Base-by-base conservation (phyloP, 129 eudicot species). In the Silybum marianum region DNA sequence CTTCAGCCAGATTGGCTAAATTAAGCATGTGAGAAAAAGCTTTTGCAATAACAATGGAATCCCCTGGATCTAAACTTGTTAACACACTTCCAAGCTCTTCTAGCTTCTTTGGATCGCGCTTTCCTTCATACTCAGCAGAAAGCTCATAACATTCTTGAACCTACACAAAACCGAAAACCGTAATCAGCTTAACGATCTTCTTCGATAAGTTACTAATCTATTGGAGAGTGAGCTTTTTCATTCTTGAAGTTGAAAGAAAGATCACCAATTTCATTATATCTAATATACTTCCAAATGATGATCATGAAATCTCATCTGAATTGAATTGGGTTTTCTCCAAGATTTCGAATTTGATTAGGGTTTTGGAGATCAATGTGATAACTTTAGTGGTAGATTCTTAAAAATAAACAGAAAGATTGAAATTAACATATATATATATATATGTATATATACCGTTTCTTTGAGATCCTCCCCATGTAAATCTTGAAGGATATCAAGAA, bases 61-160 rank as follows among this genome's bases (percentile, higher is more conserved):
- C 99, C 84, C 99, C 99, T 0, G 99, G 92, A 86, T 95, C 99
- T 87, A 95, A 88, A 80, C 99, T 92, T 26, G 97, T 95, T 60
- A 95, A 42, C 44, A 92, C 95, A 76, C 76, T 86, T 62, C 98
- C 99, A 58, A 95, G 94, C 87, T 95, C 99, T 60, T 95, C 99
- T 22, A 95, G 89, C 86, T 95, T 95, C 63, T 88, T 85, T 0
- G 93, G 88, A 30, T 95, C 97, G 38, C 82, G 93, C 75, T 89
- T 88, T 32, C 94, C 93, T 89, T 95, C 99, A 60, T 95, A 95
- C 87, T 95, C 95, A 1, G 99, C 98, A 11, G 99, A 95, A 32
- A 89, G 91, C 88, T 93, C 99, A 80, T 95, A 95, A 76, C 98
- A 95, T 75, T 95, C 99, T 92, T 95, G 99, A 44, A 95, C 99